phyloP scores from a whole-genome alignment of 257 asterid species.

The Solanum etuberosum region DNA sequence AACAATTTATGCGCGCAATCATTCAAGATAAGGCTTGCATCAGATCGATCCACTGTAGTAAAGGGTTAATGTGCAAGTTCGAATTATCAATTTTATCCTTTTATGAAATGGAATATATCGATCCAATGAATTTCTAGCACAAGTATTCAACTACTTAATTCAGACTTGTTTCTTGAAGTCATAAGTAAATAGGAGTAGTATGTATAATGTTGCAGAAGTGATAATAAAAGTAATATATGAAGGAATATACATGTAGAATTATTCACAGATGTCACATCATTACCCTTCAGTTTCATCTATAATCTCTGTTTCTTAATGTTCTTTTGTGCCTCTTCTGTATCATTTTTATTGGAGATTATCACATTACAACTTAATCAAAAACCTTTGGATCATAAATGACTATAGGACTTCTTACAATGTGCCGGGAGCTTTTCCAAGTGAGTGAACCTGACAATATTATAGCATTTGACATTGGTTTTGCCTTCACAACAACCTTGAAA shows the following conservation, averaged over 20 bases:
- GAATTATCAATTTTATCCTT: background rate
- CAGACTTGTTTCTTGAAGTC: background rate
- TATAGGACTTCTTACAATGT: conserved; percentile 58
- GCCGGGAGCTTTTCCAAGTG: conserved; percentile 45
- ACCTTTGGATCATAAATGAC: conserved; percentile 43
- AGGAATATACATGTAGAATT: background rate
- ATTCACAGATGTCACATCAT: background rate
- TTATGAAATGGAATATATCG: background rate
- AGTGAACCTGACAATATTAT: conserved; percentile 53
- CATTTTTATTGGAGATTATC: background rate
- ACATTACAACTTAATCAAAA: background rate
- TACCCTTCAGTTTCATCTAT: background rate
- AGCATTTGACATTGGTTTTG: conserved; percentile 25
- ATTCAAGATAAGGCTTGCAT: background rate
- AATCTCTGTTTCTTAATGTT: background rate
- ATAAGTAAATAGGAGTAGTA: background rate
- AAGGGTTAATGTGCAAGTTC: background rate
- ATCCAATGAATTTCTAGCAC: background rate
- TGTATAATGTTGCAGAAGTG: background rate
- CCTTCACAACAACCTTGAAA: conserved; percentile 74
- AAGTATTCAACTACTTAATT: background rate
- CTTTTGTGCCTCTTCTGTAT: background rate
- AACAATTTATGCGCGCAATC: background rate
- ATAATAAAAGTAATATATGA: background rate
- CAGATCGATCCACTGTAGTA: background rate